Evolutionary conservation across 352 stramenopile genomes (phyloP), one percentile per base, ranked within the genome.

Genomic region (Hyaloperonospora arabidopsidis): DNA sequence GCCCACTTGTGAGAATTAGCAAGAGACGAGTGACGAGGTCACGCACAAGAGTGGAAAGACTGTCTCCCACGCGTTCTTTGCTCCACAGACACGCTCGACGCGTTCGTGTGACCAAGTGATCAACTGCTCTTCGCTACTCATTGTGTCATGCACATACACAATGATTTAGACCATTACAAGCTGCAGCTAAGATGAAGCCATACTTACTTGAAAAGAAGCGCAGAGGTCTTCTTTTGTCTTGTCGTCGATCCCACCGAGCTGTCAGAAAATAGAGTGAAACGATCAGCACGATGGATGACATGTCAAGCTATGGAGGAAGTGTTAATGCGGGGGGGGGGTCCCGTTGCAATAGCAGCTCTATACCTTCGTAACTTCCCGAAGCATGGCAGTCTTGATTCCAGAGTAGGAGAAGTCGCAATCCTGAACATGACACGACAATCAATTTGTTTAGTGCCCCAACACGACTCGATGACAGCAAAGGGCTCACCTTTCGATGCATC

Each of bases 341-440:
- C n/a, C 25, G 39, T 10, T 43, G 29, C 14, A 34, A 32, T 14
- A 5, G 28, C 41, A 28, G 5, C n/a, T 18, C 8, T 36, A 29
- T 49, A 90, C 73, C 56, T 81, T 72, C 22, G 76, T 72, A 18
- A 93, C 58, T 49, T 89, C 75, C 34, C 81, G 81, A 25, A 90
- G 63, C 84, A 99, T 96, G 22, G 94, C 88, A 7, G 94, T 98
- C 69, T 99, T 99, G 38, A 99, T 86, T 2, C 97, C 97, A 2
- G 96, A 95, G 72, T 98, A 99, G 39, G 84, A 97, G 65, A 99
- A 98, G 59, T 99, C 93, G 52, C 89, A 98, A 71, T 98, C 89
- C 77, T 87, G 46, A 19, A 25, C 32, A 52, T 7, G 15, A 34
- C 29, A 0, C 25, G 43, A 50, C 22, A 51, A 29, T 23, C 17